phyloP scores from a whole-genome alignment of 805 yeast species.

The Candida michaelii region DNA sequence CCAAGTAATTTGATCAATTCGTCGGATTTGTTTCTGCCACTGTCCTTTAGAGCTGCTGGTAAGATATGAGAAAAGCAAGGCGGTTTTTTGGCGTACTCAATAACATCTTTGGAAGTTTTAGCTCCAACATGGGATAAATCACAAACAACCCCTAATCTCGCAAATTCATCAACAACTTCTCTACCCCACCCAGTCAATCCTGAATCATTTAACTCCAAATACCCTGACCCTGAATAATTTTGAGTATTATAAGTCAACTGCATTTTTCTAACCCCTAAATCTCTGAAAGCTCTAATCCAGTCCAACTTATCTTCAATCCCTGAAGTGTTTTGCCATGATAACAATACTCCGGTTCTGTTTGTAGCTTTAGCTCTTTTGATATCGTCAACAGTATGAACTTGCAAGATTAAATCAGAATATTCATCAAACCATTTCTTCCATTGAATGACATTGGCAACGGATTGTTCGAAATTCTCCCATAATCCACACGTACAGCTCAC shows the following conservation, averaged over 20 bases:
- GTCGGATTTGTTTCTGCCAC: constrained; percentile 15
- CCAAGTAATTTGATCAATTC: constrained; percentile 14
- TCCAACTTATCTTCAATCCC: constrained; percentile 17
- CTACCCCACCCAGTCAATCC: constrained; percentile 16
- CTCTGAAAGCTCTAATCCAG: constrained; percentile 14
- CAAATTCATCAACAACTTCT: constrained; percentile 17
- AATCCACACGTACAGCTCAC: constrained; percentile 14
- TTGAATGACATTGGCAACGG: constrained; percentile 13
- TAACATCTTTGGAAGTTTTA: constrained; percentile 14
- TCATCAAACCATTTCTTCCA: constrained; percentile 16
- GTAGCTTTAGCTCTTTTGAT: constrained; percentile 12
- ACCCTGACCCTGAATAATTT: constrained; percentile 16
- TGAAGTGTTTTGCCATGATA: constrained; percentile 17
- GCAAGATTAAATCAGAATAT: constrained; percentile 12
- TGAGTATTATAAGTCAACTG: constrained; percentile 17
- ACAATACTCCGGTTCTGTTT: constrained; percentile 14
- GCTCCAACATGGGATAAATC: constrained; percentile 17
- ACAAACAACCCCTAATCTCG: constrained; percentile 15
- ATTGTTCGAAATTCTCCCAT: constrained; percentile 14
- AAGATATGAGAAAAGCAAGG: constrained; percentile 14
- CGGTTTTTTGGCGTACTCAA: constrained; percentile 15
- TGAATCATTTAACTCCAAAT: constrained; percentile 15
- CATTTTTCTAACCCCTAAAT: constrained; percentile 16
- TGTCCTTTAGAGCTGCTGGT: constrained; percentile 14
- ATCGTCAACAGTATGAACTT: constrained; percentile 14